phyloP scores from a whole-genome alignment of 768 basidiomycete genomes.

The Lactifluus pinguis region DNA sequence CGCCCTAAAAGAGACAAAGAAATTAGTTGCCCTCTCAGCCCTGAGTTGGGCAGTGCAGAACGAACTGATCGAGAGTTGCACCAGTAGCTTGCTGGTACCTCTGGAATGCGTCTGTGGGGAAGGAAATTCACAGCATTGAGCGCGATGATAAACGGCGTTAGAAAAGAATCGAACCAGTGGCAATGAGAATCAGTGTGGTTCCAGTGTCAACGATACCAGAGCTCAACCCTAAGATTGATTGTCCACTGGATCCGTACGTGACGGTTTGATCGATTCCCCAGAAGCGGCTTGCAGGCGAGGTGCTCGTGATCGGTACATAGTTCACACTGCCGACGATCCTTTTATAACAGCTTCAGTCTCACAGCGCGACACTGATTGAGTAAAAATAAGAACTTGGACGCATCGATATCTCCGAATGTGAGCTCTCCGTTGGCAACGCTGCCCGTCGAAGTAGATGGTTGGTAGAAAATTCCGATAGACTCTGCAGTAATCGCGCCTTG shows the following conservation, averaged over 20 bases:
- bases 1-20: too few relatives aligned
- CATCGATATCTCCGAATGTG: slow-evolving; percentile 45
- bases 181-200: slow-evolving; percentile 46
- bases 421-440: slow-evolving; percentile 43
- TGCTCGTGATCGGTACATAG: slow-evolving; percentile 35
- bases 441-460: slow-evolving; percentile 33
- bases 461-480: slow-evolving; percentile 44
- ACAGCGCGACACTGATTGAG: slow-evolving; percentile 11
- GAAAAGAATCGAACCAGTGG: slow-evolving; percentile 27
- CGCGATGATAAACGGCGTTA: too few relatives aligned
- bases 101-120: too few relatives aligned
- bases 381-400: slow-evolving; percentile 28
- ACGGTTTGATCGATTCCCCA: slow-evolving; percentile 43
- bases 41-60: too few relatives aligned
- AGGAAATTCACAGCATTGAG: too few relatives aligned
- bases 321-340: slow-evolving; percentile 30
- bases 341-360: neutral
- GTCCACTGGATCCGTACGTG: slow-evolving; percentile 27
- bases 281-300: slow-evolving; percentile 38
- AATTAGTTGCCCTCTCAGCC: too few relatives aligned
- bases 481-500: slow-evolving; percentile 38
- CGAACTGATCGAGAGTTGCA: too few relatives aligned
- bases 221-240: slow-evolving; percentile 28
- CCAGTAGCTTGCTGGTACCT: too few relatives aligned
- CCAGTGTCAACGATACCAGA: slow-evolving; percentile 47